These are phyloP conservation scores for Backusella morwellensis DNA, from an alignment of 192 early-diverging fungal genomes.

Conservation along the genomic window DNA sequence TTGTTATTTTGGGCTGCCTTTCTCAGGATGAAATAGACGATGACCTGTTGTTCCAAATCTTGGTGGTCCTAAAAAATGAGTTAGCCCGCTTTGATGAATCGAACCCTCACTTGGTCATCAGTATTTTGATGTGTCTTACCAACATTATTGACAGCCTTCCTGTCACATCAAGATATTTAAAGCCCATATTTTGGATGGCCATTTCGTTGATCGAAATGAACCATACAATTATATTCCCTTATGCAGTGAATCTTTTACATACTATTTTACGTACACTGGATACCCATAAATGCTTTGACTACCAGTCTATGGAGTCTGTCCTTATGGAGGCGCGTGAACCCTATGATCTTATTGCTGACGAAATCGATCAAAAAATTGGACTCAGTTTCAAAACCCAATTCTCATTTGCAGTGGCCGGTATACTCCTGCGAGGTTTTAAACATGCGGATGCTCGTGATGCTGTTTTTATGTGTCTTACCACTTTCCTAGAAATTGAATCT, in stretches of 20 bases:
- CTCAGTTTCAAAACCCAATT: conserved; percentile 84
- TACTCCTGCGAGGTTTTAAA: conserved; percentile 79
- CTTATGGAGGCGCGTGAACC: conserved; percentile 66
- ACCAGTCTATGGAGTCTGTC: conserved; percentile 48
- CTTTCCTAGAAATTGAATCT: conserved; percentile 68
- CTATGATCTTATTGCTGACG: conserved; percentile 60
- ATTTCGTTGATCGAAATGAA: conserved; percentile 82
- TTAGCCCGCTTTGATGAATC: conserved; percentile 75
- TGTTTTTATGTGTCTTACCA: conserved; percentile 60
- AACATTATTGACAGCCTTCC: conserved; percentile 80
- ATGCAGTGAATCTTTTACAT: conserved; percentile 64
- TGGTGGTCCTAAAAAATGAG: conserved; percentile 79
- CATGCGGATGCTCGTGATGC: conserved; percentile 67
- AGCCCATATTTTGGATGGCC: conserved; percentile 86
- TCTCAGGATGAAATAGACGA: conserved; percentile 87
- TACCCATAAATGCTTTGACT: conserved; percentile 52
- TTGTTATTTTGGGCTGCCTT: conserved; percentile 84
- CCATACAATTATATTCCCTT: conserved; percentile 68
- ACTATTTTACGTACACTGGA: conserved; percentile 73
- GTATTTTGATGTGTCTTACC: conserved; percentile 82
- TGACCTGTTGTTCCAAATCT: conserved; percentile 85
- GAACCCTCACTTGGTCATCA: conserved; percentile 70
- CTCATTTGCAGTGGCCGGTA: conserved; percentile 74
- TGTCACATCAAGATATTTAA: conserved; percentile 71
- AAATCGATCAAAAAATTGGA: conserved; percentile 69